These are phyloP conservation scores for Hypoxylon sp. DNA, from an alignment of 2,329 filamentous ascomycete species.

Conservation along the genomic window DNA sequence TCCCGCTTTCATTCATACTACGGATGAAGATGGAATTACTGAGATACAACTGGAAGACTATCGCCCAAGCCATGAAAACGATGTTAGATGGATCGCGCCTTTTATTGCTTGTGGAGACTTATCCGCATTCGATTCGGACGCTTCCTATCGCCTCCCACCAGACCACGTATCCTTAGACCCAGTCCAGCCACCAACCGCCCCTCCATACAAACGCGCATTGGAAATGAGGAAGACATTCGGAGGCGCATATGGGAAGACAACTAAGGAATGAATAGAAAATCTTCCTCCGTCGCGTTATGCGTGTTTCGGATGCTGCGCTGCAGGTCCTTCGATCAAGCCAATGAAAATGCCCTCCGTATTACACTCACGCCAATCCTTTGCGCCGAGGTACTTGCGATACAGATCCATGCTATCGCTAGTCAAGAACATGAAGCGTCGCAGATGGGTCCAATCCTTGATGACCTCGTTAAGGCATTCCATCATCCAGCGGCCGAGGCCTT, in stretches of 20 bases:
- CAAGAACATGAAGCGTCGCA: conserved; percentile 71
- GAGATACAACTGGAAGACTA: conserved; percentile 66
- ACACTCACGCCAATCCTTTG: conserved; percentile 60
- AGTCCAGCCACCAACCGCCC: conserved; percentile 93
- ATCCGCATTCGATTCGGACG: conserved; percentile 94
- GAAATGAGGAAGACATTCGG: conserved; percentile 83
- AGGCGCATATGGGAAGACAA: conserved; percentile 78
- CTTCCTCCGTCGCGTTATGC: background rate
- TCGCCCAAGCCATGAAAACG: conserved; percentile 54
- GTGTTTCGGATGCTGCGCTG: conserved; percentile 32
- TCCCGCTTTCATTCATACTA: conserved; percentile 35
- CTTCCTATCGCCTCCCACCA: conserved; percentile 89
- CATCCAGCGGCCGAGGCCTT: conserved; percentile 68
- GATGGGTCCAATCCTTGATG: conserved; percentile 59
- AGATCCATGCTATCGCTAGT: conserved; percentile 57
- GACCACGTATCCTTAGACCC: conserved; percentile 90
- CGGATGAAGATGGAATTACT: conserved; percentile 56
- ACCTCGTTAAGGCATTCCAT: conserved; percentile 64
- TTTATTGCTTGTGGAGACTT: conserved; percentile 98
- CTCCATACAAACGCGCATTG: conserved; percentile 91
- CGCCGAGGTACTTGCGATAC: conserved; percentile 64
- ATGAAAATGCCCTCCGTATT: conserved; percentile 57
- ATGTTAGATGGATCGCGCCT: conserved; percentile 86
- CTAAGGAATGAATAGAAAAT: conserved; percentile 47
- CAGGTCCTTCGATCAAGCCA: conserved; percentile 47